Conservation (phyloP, 768 basidiomycete species). For the Lepiota subincarnata region DNA sequence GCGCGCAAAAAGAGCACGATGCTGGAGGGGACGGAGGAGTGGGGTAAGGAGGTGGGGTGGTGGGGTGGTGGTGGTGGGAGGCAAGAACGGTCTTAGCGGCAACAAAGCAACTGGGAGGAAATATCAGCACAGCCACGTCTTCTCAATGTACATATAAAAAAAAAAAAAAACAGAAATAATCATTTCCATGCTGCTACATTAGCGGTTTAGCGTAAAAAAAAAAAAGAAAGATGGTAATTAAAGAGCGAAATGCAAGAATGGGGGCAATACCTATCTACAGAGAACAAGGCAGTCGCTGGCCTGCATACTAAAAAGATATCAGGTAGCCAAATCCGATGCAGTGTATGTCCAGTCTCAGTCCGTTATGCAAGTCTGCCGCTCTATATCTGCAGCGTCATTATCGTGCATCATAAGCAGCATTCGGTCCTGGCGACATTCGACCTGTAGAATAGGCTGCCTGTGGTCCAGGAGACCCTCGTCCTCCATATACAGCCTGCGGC, state of each 20-base stretch:
- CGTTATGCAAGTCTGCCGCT: background rate
- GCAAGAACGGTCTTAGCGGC: background rate
- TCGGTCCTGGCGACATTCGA: conserved; percentile 37
- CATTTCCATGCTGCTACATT: conserved; percentile 11
- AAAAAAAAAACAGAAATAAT: background rate
- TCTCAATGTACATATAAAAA: background rate
- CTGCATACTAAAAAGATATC: background rate
- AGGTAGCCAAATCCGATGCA: conserved; percentile 2
- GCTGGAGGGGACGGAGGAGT: background rate
- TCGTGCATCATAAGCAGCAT: conserved; percentile 29
- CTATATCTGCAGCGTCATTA: background rate
- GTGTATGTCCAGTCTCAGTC: background rate
- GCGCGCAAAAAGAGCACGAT: too few species aligned
- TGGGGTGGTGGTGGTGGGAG: background rate
- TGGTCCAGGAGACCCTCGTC: conserved; percentile 29
- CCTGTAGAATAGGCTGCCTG: conserved; percentile 29
- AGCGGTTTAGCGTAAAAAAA: conserved; percentile 10
- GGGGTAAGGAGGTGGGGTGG: background rate
- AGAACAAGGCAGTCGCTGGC: conserved; percentile 7
- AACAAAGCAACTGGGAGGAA: background rate
- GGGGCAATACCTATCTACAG: conserved; percentile 8
- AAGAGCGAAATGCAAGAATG: conserved; percentile 10
- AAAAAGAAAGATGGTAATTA: too few species aligned
- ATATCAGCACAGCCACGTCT: conserved; percentile 9
- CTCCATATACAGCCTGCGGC: conserved; percentile 26